Evolutionary conservation across 495 filamentous ascomycete genomes (phyloP).

Genomic region (Lophium mytilinum): DNA sequence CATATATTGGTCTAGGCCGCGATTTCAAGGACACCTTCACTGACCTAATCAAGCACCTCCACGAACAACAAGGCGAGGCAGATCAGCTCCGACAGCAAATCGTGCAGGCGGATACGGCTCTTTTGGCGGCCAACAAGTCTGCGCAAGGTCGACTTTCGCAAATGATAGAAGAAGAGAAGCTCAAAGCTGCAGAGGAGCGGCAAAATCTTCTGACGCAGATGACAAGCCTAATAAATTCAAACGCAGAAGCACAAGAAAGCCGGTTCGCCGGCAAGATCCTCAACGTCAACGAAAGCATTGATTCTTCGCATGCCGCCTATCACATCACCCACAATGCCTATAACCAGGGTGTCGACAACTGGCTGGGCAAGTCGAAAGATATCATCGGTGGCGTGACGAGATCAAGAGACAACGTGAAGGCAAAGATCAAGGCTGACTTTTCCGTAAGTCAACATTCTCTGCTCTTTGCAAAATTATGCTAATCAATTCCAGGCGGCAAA

Average conservation of each 20-base stretch:
- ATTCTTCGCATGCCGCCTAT: constrained; percentile 36
- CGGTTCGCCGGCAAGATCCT: constrained; percentile 59
- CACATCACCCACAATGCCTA: constrained; percentile 61
- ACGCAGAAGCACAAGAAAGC: constrained; percentile 60
- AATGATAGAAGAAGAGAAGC: constrained; percentile 65
- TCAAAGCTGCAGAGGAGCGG: constrained; percentile 65
- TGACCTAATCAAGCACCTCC: constrained; percentile 60
- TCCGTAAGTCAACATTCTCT: constrained; percentile 47
- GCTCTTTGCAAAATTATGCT: constrained; percentile 1
- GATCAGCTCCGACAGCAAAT: constrained; percentile 62
- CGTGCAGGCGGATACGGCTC: constrained; percentile 53
- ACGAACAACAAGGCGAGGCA: constrained; percentile 71
- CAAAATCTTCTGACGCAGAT: constrained; percentile 68
- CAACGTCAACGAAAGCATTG: constrained; percentile 52
- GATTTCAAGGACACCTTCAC: constrained; percentile 85
- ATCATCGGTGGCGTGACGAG: constrained; percentile 62
- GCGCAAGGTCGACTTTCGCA: constrained; percentile 62
- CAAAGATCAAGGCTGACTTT: constrained; percentile 81
- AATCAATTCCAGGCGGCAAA: constrained; percentile 54
- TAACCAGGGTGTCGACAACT: constrained; percentile 62
- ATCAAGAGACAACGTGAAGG: constrained; percentile 69
- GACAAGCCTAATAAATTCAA: constrained; percentile 60
- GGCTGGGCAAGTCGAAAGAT: constrained; percentile 59
- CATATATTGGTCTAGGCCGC: constrained; percentile 79
- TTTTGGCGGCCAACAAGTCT: constrained; percentile 56